Conservation (phyloP, 352 stramenopile species). For the Phytophthora citrophthora region DNA sequence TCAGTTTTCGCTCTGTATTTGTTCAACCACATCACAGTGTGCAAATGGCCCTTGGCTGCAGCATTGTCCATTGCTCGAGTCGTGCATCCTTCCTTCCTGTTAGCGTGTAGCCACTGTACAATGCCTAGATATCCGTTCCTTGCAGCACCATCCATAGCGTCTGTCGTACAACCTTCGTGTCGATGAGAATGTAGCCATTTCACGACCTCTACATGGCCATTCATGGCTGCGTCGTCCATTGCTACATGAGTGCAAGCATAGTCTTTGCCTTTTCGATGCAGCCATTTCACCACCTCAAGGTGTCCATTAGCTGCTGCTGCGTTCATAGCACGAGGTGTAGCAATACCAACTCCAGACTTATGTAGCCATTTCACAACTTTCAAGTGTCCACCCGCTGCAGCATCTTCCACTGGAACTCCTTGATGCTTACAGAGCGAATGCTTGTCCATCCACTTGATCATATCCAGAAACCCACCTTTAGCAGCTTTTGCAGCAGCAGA, state of each 20-base stretch:
- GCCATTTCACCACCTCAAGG: constrained; percentile 36
- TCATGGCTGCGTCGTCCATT: constrained; percentile 52
- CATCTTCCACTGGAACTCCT: constrained; percentile 32
- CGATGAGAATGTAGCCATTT: constrained; percentile 39
- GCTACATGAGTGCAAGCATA: constrained; percentile 34
- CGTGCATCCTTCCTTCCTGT: constrained; percentile 38
- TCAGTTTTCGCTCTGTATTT: constrained; percentile 25
- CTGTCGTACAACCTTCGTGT: constrained; percentile 22
- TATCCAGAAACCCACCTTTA: constrained; percentile 27
- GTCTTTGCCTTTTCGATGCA: constrained; percentile 32
- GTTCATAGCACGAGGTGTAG: constrained; percentile 31
- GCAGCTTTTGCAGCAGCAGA: constrained; percentile 32
- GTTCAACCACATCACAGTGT: constrained; percentile 43
- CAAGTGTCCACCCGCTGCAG: constrained; percentile 23
- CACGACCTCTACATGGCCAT: constrained; percentile 42
- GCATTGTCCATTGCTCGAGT: constrained; percentile 45
- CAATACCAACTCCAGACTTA: constrained; percentile 31
- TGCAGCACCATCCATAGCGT: constrained; percentile 40
- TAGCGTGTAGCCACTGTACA: constrained; percentile 38
- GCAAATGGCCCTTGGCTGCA: constrained; percentile 39
- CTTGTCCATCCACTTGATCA: constrained; percentile 44
- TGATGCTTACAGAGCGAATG: constrained; percentile 31
- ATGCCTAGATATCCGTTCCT: constrained; percentile 34
- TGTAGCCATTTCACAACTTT: constrained; percentile 43
- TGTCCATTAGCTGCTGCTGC: constrained; percentile 32